These are phyloP conservation scores for Pleoardoris graminearum DNA, from an alignment of 2,329 filamentous ascomycete species.

Conservation along the genomic window DNA sequence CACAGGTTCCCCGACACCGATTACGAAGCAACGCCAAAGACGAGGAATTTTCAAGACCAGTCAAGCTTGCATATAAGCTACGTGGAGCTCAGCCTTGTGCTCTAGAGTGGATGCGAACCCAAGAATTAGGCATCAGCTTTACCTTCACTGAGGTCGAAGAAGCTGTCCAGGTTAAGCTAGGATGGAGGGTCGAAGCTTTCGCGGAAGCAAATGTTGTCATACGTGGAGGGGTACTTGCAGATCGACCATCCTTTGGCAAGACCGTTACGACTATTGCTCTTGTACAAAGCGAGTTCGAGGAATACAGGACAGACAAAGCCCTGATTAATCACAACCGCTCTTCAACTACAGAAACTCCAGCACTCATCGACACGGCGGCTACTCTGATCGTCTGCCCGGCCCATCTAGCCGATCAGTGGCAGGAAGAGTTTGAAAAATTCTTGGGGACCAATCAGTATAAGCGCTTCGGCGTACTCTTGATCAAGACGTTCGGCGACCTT, in stretches of 20 bases:
- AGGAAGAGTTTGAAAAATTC: conserved; percentile 57
- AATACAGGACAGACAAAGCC: not conserved
- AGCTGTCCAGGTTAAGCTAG: conserved; percentile 52
- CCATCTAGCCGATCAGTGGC: conserved; percentile 63
- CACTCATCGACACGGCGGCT: conserved; percentile 53
- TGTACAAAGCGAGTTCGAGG: conserved; percentile 52
- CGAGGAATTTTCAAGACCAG: conserved; percentile 27
- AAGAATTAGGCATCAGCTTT: conserved; percentile 51
- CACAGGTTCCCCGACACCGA: conserved; percentile 46
- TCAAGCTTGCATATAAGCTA: conserved; percentile 45
- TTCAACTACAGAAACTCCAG: conserved; percentile 14
- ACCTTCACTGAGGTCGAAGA: conserved; percentile 59
- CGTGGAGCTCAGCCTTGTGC: conserved; percentile 59
- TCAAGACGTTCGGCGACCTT: conserved; percentile 49
- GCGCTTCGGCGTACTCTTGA: conserved; percentile 50
- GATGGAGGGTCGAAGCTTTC: conserved; percentile 62
- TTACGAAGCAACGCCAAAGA: conserved; percentile 50
- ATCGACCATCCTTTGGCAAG: conserved; percentile 69
- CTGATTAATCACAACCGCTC: conserved; percentile 1
- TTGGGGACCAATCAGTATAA: conserved; percentile 39
- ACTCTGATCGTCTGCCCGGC: conserved; percentile 64
- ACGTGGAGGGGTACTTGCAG: conserved; percentile 65
- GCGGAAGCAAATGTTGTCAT: conserved; percentile 49
- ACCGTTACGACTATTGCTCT: conserved; percentile 63
- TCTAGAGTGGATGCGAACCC: conserved; percentile 62